Conservation (phyloP, 352 stramenopile genomes). For the Pythium inflatum region DNA sequence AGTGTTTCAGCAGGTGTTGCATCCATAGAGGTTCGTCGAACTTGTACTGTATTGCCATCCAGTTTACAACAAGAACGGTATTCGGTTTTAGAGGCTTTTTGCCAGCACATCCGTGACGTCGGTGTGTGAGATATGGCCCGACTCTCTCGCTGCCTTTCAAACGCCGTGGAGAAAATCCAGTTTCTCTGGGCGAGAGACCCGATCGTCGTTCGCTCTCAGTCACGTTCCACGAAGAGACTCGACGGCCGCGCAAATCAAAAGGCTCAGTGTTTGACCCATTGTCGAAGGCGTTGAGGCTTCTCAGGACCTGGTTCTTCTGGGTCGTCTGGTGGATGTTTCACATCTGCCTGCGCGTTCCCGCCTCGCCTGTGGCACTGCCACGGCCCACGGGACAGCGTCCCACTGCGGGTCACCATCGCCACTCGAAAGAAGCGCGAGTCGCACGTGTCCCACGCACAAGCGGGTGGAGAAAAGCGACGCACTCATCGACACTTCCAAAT, state of each 20-base stretch:
- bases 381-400: no score
- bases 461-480: no score
- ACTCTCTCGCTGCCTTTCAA: constrained; percentile 10
- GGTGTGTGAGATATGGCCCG: constrained; percentile 26
- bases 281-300: not conserved
- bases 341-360: constrained; percentile 5
- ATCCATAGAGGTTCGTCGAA: not conserved
- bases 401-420: constrained; percentile 13
- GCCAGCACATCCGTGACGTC: not conserved
- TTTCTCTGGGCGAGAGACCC: constrained; percentile 6
- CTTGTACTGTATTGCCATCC: not conserved
- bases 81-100: constrained; percentile 2
- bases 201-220: no score
- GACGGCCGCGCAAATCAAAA: no score
- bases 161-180: constrained; percentile 20
- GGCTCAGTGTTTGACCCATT: not conserved
- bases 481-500: no score
- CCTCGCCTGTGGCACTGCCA: no score
- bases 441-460: no score
- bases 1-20: not conserved
- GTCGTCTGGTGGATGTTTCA: constrained; percentile 15
- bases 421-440: no score
- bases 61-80: constrained; percentile 1
- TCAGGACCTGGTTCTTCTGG: not conserved
- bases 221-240: no score